Evolutionary conservation across 352 stramenopile species (phyloP), one percentile per base, ranked within the genome.

Genomic region (Phytophthora pini): DNA sequence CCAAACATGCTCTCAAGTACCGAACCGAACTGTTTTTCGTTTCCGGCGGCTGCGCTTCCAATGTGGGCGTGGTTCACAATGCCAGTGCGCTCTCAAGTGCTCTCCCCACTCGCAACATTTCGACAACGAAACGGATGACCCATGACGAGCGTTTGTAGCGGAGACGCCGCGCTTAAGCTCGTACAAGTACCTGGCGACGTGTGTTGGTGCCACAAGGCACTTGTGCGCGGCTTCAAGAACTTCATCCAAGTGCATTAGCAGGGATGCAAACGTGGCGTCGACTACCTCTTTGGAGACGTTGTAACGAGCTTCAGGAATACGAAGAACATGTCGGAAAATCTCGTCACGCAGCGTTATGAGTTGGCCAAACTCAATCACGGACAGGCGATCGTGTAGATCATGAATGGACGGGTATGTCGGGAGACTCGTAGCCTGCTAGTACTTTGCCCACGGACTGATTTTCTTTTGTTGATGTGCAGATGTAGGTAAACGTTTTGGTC

Each of bases 1-100:
- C 24, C 24, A 20, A 20, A 20, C 17, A 58, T 59, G 29, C 17
- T 53, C 20, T 58, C n/a, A 4, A 65, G 38, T 9, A 49, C 48
- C 5, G 39, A 65, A 5, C 22, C 11, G 2, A 65, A 39, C 15
- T 51, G 17, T 2, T 26, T 31, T 5, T 52, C 56, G 34, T 48
- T 11, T 5, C 56, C 36, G 9, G 44, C 32, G 13, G 55, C 56
- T 5, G 17, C 8, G 8, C 15, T 17, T n/a, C 32, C n/a, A 20
- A 46, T 27, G 7, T 46, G 49, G 17, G 49, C 49, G 34, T 46
- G 49, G 20, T 46, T 56, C 20, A 4, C 20, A 6, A 7, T 24
- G 1, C 49, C 32, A 48, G 31, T 29, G 36, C 0, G 3, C 20
- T 15, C 5, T 20, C 38, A 20, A 20, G 15, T 43, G 38, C 12